Evolutionary conservation across 2,329 filamentous ascomycete species (phyloP), one percentile per base, ranked within the genome.

Genomic region (Aspergillaceae sp.): DNA sequence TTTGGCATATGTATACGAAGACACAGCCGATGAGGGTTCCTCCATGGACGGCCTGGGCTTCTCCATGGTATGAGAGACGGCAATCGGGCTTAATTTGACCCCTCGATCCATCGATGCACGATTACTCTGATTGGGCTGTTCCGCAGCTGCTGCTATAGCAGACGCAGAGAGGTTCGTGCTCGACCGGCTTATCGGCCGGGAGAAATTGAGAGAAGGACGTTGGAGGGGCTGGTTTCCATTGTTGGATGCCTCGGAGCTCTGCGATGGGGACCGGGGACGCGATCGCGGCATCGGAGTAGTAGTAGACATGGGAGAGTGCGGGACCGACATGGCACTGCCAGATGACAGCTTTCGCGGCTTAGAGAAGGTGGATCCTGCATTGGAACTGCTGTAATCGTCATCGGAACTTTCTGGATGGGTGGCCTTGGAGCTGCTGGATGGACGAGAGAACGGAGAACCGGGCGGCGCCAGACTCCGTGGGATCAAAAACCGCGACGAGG

Each of bases 131-230:
- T 38, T 64, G 58, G 52, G 60, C 58, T 46, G 73, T 1, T 57
- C 50, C 4, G 51, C 46, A 3, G 53, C 53, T 4, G 55, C 19
- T 19, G 19, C 52, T 3, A 59, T 52, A n/a, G 60, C 56, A 2
- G 64, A 57, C 3, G 63, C 60, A 2, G 66, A 68, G 5, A 68
- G 52, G 44, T 54, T 67, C 7, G 66, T 70, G 50, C 65, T 68
- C 2, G 67, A 69, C 8, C 78, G 60, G 65, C 91, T 96, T 50
- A 94, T 70, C 0, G 92, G 92, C 38, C 92, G 79, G 0, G 92
- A 97, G 65, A 97, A 97, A 67, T 98, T 97, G 69, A 94, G 91
- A 0, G 86, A 81, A 1, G 88, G 86, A 10, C 84, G 79, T 8
- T 83, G 80, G 33, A 89, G 67, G 29, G 19, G 19, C 19, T 73